Evolutionary conservation across 805 yeast species (phyloP), one percentile per base, ranked within the genome.

Genomic region (Peterozyma toletana): DNA sequence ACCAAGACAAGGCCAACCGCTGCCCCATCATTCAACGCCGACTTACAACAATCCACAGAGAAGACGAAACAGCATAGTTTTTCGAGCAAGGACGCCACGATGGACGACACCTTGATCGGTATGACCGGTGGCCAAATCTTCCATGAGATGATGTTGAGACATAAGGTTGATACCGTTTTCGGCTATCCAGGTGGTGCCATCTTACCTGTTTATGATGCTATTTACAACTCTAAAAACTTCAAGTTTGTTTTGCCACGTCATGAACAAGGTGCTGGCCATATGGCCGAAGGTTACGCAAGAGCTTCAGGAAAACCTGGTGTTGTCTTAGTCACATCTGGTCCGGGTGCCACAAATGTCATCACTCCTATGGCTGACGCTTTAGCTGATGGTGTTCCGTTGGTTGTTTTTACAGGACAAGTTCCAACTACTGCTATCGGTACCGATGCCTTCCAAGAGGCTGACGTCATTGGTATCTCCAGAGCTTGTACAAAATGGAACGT

Each of bases 181-280:
- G 99, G 99, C 37, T 93, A 93, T 70, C 95, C 99, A 44, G 99
- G 99, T 58, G 99, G 99, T 63, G 99, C 99, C 53, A 93, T 93
- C 58, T 75, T 93, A 57, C 98, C 99, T 11, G 99, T 93, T 21
- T 93, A 85, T 60, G 99, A 93, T 62, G 98, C 98, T 53, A 93
- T 93, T 54, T 86, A 84, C 73, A 85, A 91, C 70, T 86, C 96
- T 16, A 80, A 83, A 45, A 78, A 85, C 58, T 91, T 93, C 74
- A 79, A 83, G 54, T 93, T 93, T 60, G 86, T 93, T 45, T 71
- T 93, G 51, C 99, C 99, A 40, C 78, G 95, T 57, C 98, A 93
- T 64, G 99, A 93, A 67, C 99, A 93, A 68, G 99, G 99, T 63
- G 99, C 98, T 14, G 99, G 99, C 42, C 99, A 93, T 67, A 93